Conservation (phyloP, 768 basidiomycete species). For the Lactarius hatsudake region DNA sequence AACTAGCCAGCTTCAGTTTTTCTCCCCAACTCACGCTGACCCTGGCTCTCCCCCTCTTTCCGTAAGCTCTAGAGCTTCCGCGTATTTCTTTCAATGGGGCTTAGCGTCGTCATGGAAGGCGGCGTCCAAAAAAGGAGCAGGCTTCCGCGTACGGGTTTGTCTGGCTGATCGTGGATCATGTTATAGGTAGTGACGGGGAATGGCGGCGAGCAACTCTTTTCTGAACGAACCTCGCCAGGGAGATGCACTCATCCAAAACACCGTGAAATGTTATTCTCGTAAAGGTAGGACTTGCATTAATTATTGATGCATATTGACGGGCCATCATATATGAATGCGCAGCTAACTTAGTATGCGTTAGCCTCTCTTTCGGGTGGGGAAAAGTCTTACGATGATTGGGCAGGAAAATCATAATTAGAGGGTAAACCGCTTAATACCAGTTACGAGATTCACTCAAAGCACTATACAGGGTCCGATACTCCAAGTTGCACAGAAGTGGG, state of each 20-base stretch:
- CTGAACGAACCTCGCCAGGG: slow-evolving; percentile 1
- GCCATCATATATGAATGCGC: too few relatives aligned
- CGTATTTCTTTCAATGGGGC: slow-evolving; percentile 57
- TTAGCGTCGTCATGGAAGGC: slow-evolving; percentile 51
- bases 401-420: not conserved
- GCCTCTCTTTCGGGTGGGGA: not conserved
- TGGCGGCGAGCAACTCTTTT: slow-evolving; percentile 7
- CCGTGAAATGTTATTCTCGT: not conserved
- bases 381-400: not conserved
- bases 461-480: not conserved
- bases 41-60: slow-evolving; percentile 39
- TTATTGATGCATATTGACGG: too few relatives aligned
- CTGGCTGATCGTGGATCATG: slow-evolving; percentile 52
- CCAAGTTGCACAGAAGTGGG: not conserved
- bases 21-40: slow-evolving; percentile 37
- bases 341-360: too few relatives aligned
- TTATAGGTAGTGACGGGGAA: slow-evolving; percentile 40
- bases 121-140: slow-evolving; percentile 40
- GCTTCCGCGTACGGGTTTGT: slow-evolving; percentile 44
- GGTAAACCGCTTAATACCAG: not conserved
- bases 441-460: not conserved
- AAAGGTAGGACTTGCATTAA: not conserved
- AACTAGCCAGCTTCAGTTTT: slow-evolving; percentile 26
- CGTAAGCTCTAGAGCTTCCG: slow-evolving; percentile 29
- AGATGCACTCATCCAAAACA: slow-evolving; percentile 1